These are phyloP conservation scores for Populus nigra DNA, from an alignment of 345 rosid genomes.

Conservation along the genomic window DNA sequence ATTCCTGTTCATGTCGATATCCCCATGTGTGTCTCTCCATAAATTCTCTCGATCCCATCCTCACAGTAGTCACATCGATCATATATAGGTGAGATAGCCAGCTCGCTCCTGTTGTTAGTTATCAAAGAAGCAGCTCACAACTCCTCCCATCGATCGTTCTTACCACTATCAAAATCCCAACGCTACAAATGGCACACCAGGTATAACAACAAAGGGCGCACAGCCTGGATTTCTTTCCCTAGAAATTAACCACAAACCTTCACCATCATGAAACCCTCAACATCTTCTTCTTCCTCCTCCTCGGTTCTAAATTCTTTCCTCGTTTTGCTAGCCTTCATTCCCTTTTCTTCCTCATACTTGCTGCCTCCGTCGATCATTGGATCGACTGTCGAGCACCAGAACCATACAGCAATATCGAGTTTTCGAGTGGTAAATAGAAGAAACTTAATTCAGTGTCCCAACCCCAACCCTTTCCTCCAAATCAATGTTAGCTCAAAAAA, in stretches of 20 bases:
- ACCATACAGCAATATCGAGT: constrained; percentile 47
- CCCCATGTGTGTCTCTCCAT: too few relatives aligned
- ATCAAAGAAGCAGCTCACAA: background rate
- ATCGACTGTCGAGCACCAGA: constrained; percentile 33
- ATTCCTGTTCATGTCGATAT: too few relatives aligned
- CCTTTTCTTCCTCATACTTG: constrained; percentile 2
- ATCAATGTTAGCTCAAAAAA: constrained; percentile 20
- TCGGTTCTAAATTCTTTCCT: background rate
- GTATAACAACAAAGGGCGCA: background rate
- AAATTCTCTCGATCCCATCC: too few relatives aligned
- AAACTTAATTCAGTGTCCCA: constrained; percentile 27
- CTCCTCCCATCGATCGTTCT: background rate
- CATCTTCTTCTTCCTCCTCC: background rate
- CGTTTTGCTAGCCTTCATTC: background rate
- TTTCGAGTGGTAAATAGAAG: constrained; percentile 57
- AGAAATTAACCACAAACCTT: background rate
- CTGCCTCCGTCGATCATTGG: constrained; percentile 35
- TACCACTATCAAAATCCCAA: background rate
- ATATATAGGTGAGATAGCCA: too few relatives aligned
- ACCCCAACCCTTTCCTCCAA: constrained; percentile 25
- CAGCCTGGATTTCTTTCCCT: background rate
- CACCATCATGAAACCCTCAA: background rate
- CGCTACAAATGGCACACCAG: background rate
- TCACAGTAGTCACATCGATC: too few relatives aligned
- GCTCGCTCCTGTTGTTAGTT: background rate